A percentile compares a stretch with the other conserved stretches of the same genome.
phyloP scores from a whole-genome alignment of 208 protist genomes.

The Acanthamoeba lenticulata region DNA sequence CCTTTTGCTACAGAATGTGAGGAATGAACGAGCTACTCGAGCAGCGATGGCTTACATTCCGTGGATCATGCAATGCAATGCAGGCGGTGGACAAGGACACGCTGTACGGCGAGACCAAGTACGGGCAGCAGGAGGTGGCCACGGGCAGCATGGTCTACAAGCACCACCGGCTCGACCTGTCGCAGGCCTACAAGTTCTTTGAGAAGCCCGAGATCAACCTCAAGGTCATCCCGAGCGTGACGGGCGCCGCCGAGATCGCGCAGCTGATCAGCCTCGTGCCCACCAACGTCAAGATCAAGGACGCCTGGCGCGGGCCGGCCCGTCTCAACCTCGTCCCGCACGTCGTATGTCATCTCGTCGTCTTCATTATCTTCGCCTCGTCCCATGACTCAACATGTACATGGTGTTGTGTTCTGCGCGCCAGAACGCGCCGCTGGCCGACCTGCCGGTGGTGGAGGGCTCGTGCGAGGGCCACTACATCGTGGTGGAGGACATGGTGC shows the following conservation, averaged over 20 bases:
- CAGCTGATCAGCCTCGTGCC: conserved; percentile 1
- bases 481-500: conserved; percentile 27
- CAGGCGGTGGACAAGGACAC: conserved; percentile 52
- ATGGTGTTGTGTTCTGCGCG: not conserved
- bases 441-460: not conserved
- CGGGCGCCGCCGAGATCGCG: conserved; percentile 10
- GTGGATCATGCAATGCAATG: too few species aligned
- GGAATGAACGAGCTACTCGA: too few species aligned
- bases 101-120: not conserved
- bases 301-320: not conserved
- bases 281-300: conserved; percentile 4
- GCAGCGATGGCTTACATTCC: too few species aligned
- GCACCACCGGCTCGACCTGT: not conserved
- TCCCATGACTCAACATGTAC: too few species aligned
- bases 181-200: conserved; percentile 9
- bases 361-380: not conserved
- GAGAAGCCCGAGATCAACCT: conserved; percentile 58
- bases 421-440: not conserved
- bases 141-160: conserved; percentile 37
- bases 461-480: conserved; percentile 33
- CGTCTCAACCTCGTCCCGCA: conserved; percentile 19
- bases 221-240: conserved; percentile 55
- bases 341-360: not conserved
- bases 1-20: too few species aligned
- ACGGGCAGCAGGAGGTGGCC: conserved; percentile 19